Base-by-base conservation (phyloP, 2,329 filamentous ascomycete species). In the Fusarium begoniae region DNA sequence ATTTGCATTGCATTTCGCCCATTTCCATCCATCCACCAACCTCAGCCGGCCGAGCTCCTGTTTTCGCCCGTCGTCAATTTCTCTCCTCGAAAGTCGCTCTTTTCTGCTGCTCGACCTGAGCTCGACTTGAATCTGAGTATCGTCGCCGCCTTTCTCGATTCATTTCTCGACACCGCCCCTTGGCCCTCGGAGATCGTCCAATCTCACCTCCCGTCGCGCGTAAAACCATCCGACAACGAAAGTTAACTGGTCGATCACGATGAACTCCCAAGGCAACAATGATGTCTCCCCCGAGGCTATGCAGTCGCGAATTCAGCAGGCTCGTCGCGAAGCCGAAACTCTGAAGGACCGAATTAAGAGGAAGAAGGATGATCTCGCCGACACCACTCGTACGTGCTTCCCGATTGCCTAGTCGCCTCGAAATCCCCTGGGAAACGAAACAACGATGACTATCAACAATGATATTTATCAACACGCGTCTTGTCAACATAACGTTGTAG, bases 361-460 rank as follows among this genome's bases (percentile, higher is more conserved):
- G 86, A 98, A 97, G 91, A 98, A 98, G 93, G 96, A 99, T 90
- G 96, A 98, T 87, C 90, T 99, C 79, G 96, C 96, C 83, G 96
- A 99, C 85, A 97, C 95, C 75, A 97, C 95, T 82, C 92, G 96
- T 99, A 91, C 90, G 96, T 89, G 72, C 41, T 60, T 64, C 55
- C 56, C 63, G 54, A 64, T 70, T 63, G n/a, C 50, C 61, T 43
- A 43, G n/a, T 45, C 35, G 47, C 35, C 26, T 17, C 51, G 47
- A 66, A 48, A 18, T 47, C 53, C 40, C 13, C 37, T 53, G 56
- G 61, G 35, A 35, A 56, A 38, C 30, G 38, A 65, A 58, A 48
- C 56, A 41, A 44, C 15, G 14, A 45, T 40, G 43, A 41, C 37
- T 47, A 43, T 41, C 26, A 26, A 41, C 47, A 50, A 56, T n/a